Conservation (phyloP, 2,329 filamentous ascomycete genomes). For the Laburnicola sp. region DNA sequence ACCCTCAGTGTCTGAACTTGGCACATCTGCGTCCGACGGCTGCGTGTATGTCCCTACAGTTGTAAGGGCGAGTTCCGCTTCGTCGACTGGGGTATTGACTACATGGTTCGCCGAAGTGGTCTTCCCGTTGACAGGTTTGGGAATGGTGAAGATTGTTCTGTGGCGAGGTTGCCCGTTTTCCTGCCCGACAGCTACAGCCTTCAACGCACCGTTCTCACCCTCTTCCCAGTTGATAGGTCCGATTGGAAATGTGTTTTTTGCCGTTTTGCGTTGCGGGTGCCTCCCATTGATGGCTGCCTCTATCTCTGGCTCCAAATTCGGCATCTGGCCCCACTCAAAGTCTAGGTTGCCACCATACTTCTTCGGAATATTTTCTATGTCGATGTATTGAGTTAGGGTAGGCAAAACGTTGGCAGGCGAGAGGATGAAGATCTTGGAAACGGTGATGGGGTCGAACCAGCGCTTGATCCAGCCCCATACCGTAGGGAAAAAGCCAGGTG, state of each 20-base stretch:
- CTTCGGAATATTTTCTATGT: slow-evolving; percentile 81
- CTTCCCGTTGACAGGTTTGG: slow-evolving; percentile 34
- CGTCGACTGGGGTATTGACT: slow-evolving; percentile 34
- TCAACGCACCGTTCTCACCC: slow-evolving; percentile 47
- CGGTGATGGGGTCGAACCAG: slow-evolving; percentile 85
- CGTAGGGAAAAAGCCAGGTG: slow-evolving; percentile 86
- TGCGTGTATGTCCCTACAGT: slow-evolving; percentile 45
- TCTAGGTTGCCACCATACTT: slow-evolving; percentile 87
- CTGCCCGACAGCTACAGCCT: slow-evolving; percentile 51
- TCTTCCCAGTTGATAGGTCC: slow-evolving; percentile 54
- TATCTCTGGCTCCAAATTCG: slow-evolving; percentile 65
- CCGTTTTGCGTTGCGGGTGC: slow-evolving; percentile 36
- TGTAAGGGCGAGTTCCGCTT: slow-evolving; percentile 31
- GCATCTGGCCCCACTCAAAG: slow-evolving; percentile 76
- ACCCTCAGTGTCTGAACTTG: slow-evolving; percentile 17
- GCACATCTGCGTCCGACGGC: slow-evolving; percentile 30
- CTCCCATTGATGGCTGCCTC: slow-evolving; percentile 49
- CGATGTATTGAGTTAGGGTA: slow-evolving; percentile 79
- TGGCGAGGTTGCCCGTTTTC: slow-evolving; percentile 48
- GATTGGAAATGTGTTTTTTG: slow-evolving; percentile 49
- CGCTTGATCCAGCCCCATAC: slow-evolving; percentile 94
- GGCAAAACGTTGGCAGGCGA: slow-evolving; percentile 70
- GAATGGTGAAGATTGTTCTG: slow-evolving; percentile 46
- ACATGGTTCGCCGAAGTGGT: slow-evolving; percentile 25
- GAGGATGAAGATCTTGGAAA: slow-evolving; percentile 92